Base-by-base conservation (phyloP, 1,284 basidiomycete species). In the Cutaneotrichosporon spelunceum region DNA sequence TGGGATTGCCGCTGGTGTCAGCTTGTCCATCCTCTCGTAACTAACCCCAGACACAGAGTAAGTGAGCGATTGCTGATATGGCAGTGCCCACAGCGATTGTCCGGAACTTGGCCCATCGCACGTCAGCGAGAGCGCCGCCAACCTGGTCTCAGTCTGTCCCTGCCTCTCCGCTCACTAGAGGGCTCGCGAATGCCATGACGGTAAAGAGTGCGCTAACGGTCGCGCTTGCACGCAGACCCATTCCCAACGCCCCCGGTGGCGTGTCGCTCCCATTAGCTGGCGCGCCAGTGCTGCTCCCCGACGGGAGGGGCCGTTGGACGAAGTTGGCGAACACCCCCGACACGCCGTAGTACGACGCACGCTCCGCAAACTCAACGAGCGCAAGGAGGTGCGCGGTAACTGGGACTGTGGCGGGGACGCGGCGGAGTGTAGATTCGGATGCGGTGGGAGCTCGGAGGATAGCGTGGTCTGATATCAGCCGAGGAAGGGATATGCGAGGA, bases 41-140 rank as follows among this genome's bases (percentile, higher is more conserved):
- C 52, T 36, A 33, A 14, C 74, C 68, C 50, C 76, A 68, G 53
- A 76, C 68, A 39, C 78, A 68, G 53, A 78, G 54, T 33, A 78
- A 53, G 66, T 79, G 76, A 16, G 76, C 70, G 45, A 75, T 27
- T 27, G 60, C 67, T 34, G 77, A 77, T 39, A 78, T 57, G 24
- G 62, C 64, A 3, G 66, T 71, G 27, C 79, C 78, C 60, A 84
- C 77, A 64, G 82, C 83, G 66, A 89, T 83, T 1, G 88, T 88
- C 75, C 88, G 88, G 82, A 84, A 90, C 23, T 88, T 84, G 48
- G 88, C 89, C 82, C 83, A 86, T 56, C 84, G 82, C 56, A 67
- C 67, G 64, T 78, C 63, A 19, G 89, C 87, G 48, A 91, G 79
- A 70, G 86, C 39, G 13, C 50, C 58, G 19, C 48, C 50, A 16